A percentile compares a stretch with the other conserved stretches of the same genome.
phyloP scores from a whole-genome alignment of 768 basidiomycete species.

The Infundibulicybe gibba region DNA sequence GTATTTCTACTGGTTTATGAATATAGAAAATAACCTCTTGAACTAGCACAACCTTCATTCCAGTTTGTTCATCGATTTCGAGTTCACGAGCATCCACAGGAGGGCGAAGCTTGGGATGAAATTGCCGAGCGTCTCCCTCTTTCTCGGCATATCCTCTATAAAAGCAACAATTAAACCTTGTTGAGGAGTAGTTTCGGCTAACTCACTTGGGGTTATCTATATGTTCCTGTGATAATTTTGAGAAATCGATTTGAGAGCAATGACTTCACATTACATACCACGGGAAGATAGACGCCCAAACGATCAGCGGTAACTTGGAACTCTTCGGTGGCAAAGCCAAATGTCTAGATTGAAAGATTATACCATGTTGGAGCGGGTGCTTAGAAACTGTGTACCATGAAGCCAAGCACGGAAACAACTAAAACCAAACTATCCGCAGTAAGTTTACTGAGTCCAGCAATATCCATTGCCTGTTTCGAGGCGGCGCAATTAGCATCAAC shows the following conservation, averaged over 20 bases:
- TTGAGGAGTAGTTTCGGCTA: background rate
- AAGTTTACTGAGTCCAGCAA: conserved; percentile 64
- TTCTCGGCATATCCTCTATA: conserved; percentile 62
- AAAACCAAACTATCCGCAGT: conserved; percentile 61
- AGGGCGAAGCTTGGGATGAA: conserved; percentile 69
- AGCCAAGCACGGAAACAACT: conserved; percentile 54
- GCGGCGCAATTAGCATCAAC: background rate
- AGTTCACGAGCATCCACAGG: conserved; percentile 72
- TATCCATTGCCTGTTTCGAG: conserved; percentile 56
- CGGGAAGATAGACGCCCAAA: conserved; percentile 74
- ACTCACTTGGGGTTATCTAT: conserved; percentile 74
- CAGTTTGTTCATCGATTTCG: conserved; percentile 70
- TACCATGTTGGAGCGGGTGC: too few relatives aligned
- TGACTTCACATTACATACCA: conserved; percentile 38
- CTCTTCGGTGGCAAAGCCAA: conserved; percentile 61
- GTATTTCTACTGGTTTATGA: conserved; percentile 49
- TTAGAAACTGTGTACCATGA: conserved; percentile 35
- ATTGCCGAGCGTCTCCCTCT: conserved; percentile 68
- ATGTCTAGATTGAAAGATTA: conserved; percentile 34
- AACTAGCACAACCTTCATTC: conserved; percentile 62
- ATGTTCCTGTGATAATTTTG: conserved; percentile 45
- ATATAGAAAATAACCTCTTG: background rate
- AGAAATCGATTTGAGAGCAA: background rate
- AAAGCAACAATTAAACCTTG: background rate
- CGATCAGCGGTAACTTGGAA: conserved; percentile 72